Evolutionary conservation across 495 filamentous ascomycete genomes (phyloP), one percentile per base, ranked within the genome.

Genomic region (Penicillium alfredii): DNA sequence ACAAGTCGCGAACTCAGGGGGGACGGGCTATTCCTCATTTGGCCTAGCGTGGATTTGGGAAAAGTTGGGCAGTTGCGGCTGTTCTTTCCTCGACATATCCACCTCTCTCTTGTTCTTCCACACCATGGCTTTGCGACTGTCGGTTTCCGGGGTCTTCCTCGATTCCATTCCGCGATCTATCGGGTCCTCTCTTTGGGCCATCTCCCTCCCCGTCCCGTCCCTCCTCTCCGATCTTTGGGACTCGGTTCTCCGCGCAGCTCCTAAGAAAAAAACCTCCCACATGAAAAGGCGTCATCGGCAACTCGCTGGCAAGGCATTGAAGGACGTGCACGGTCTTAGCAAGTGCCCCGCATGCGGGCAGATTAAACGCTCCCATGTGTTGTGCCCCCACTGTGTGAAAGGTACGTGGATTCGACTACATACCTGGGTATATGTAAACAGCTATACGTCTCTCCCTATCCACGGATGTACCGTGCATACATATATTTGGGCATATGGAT

Each of bases 191-290:
- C 45, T 51, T 18, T 41, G 43, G 39, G 47, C 55, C 9, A 50
- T 66, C 37, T 46, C 62, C 16, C 42, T 64, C 23, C 75, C 71
- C 19, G 46, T 80, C 8, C 74, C 78, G 1, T 69, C 66, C 6
- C 47, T 92, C 3, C 58, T 93, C 11, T 73, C 74, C 29, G 84
- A 80, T 23, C 73, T 99, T 42, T 97, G 90, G 86, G 93, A 95
- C 43, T 86, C 83, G 2, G 76, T 97, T 23, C 78, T 99, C 21
- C 80, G 80, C 44, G 92, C 92, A 3, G 92, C 95, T 4, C 92
- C 92, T 7, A 99, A 99, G 74, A 97, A 95, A 68, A 99, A 97
- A 77, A 94, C 88, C 7, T 94, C 90, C 15, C 84, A 99, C 61
- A 86, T 85, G 73, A 96, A 94, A 73, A 94, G 85, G 68, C 81